Evolutionary conservation across 2,329 filamentous ascomycete genomes (phyloP), one percentile per base, ranked within the genome.

Genomic region (Emergomyces orientalis): DNA sequence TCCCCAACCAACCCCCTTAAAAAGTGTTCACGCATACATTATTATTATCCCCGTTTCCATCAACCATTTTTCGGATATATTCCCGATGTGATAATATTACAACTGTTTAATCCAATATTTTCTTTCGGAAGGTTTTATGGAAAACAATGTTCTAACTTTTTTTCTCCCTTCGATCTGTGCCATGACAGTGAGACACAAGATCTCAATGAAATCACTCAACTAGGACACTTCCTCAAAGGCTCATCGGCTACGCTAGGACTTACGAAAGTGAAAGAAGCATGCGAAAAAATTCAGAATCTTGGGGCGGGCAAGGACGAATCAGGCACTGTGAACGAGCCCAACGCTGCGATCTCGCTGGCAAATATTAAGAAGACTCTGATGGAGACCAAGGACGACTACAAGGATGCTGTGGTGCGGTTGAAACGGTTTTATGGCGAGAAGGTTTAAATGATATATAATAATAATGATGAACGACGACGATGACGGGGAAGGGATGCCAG

Each of bases 141-240:
- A 30, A 30, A 51, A 51, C 9, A n/a, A n/a, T 4, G n/a, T 9
- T 45, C 43, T 45, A 30, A 52, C 49, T 2, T 13, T 41, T n/a
- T n/a, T n/a, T n/a, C n/a, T n/a, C n/a, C n/a, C n/a, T n/a, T 52
- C 13, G 14, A 17, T 30, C 49, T 25, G 27, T 7, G 14, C 30
- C 9, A 30, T 4, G 9, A 55, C 17, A 55, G 51, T 32, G 8
- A 9, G 13, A 11, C 27, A 27, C 22, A 84, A 71, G 81, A 96
- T 64, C 85, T 97, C 63, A 76, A 79, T n/a, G 80, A 86, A 67
- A 85, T 97, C 45, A 96, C 91, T 41, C 82, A 84, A 61, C 86
- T 96, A 39, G 94, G 94, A 51, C 94, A 99, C 78, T 99, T 96
- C 79, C 83, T 99, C 69, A 99, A 99, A 79, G 94, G 94, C 64